Percentiles rank a stretch among this genome's conserved stretches.
These are phyloP conservation scores for Durotheca rogersii DNA, from an alignment of 495 filamentous ascomycete genomes.

Conservation along the genomic window DNA sequence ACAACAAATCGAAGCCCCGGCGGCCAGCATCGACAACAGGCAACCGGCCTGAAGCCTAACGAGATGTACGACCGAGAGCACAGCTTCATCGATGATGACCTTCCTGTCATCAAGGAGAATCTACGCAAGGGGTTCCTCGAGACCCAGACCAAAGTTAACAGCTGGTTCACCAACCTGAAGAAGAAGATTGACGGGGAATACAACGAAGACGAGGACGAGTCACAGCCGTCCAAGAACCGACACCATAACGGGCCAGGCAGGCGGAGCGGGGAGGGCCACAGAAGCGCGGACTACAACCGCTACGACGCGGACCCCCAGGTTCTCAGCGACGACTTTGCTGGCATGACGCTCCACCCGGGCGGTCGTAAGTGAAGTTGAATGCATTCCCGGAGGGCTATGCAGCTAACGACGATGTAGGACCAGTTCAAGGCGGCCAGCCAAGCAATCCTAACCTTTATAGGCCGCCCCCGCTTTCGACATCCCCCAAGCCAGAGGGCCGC, in stretches of 20 bases:
- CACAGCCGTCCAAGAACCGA: constrained; percentile 40
- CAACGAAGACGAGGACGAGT: constrained; percentile 56
- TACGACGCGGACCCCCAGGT: constrained; percentile 97
- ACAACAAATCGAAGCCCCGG: constrained; percentile 48
- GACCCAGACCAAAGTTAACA: constrained; percentile 89
- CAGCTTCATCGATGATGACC: constrained; percentile 93
- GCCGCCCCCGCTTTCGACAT: constrained; percentile 61
- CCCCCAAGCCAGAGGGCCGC: constrained; percentile 61
- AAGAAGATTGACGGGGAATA: constrained; percentile 90
- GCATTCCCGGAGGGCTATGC: constrained; percentile 1
- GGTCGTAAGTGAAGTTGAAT: constrained; percentile 61
- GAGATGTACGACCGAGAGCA: constrained; percentile 60
- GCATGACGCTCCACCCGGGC: constrained; percentile 77
- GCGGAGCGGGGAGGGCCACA: constrained; percentile 47
- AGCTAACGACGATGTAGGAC: constrained; percentile 20
- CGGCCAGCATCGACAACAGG: constrained; percentile 40
- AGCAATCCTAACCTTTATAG: constrained; percentile 78
- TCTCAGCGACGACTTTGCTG: constrained; percentile 86
- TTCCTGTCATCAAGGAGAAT: constrained; percentile 91
- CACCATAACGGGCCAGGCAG: constrained; percentile 34
- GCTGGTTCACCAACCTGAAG: constrained; percentile 85
- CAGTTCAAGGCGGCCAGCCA: constrained; percentile 24
- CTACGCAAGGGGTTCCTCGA: constrained; percentile 93
- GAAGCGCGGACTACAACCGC: constrained; percentile 79
- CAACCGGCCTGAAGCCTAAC: constrained; percentile 49